These are phyloP conservation scores for Monotropa hypopitys DNA, from an alignment of 179 eudicot species.

Conservation along the genomic window DNA sequence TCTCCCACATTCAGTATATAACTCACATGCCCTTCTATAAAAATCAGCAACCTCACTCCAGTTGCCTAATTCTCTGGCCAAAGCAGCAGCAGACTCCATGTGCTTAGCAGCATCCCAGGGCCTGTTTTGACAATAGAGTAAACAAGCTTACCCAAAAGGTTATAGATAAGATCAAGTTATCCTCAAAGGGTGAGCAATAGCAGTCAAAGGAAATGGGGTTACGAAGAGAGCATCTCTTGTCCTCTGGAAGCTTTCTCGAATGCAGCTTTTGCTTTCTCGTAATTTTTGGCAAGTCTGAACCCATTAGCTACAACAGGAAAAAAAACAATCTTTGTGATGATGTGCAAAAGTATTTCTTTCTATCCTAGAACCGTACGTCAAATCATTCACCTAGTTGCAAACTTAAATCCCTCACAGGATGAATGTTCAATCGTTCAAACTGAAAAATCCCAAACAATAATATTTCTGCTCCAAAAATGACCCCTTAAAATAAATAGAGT, in stretches of 20 bases:
- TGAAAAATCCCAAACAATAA: neutral
- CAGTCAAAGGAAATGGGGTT: conserved; percentile 14
- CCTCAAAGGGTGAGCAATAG: neutral
- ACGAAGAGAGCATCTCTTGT: conserved; percentile 78
- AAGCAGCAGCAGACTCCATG: conserved; percentile 73
- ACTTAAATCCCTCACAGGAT: neutral
- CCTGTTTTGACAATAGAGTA: conserved; percentile 13
- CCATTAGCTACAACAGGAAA: conserved; percentile 29
- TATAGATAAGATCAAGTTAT: neutral
- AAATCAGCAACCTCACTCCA: conserved; percentile 80
- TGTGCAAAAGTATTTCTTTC: neutral
- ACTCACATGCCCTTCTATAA: conserved; percentile 54
- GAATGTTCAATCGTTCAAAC: neutral
- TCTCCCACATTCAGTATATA: conserved; percentile 70
- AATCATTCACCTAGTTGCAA: too few relatives aligned
- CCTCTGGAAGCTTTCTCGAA: conserved; percentile 89
- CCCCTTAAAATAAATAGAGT: neutral
- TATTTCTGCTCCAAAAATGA: neutral
- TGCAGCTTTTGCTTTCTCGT: conserved; percentile 66
- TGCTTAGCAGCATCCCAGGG: conserved; percentile 96
- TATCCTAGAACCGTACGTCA: too few relatives aligned
- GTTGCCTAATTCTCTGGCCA: conserved; percentile 60
- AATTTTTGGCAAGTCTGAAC: conserved; percentile 50
- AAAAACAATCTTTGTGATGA: conserved; percentile 6
- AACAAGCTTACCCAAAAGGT: neutral